Evolutionary conservation across 202 grass and related monocot genomes (phyloP).

Genomic region (Setaria italica): DNA sequence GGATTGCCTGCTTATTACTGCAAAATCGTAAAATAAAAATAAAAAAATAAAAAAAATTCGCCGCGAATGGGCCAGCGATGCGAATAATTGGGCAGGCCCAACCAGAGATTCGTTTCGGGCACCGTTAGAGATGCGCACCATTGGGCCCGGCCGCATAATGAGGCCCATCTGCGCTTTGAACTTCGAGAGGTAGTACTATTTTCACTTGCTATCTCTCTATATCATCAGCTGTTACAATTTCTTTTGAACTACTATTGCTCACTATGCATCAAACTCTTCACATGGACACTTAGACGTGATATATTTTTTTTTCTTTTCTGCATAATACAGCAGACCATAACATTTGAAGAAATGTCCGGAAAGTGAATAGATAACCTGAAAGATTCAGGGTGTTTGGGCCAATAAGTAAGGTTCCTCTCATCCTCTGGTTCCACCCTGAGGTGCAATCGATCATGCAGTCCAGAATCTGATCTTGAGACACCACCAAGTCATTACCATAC

Average conservation of each 20-base stretch:
- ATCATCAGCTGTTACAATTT: slow-evolving; percentile 26
- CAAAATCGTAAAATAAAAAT: no score
- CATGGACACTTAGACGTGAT: background rate
- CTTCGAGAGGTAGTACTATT: background rate
- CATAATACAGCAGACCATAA: background rate
- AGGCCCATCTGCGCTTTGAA: no score
- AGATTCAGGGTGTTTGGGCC: slow-evolving; percentile 47
- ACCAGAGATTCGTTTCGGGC: no score
- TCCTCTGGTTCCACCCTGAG: slow-evolving; percentile 47
- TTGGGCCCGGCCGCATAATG: no score
- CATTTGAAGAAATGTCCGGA: background rate
- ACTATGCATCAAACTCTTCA: background rate
- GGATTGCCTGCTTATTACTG: no score
- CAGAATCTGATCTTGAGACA: slow-evolving; percentile 32
- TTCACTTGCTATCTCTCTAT: background rate
- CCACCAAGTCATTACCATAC: slow-evolving; percentile 45
- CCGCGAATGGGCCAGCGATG: background rate
- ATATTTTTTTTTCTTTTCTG: background rate
- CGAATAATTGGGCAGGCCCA: background rate
- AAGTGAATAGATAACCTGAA: slow-evolving; percentile 44
- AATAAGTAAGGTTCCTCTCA: slow-evolving; percentile 44
- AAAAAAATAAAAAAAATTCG: no score
- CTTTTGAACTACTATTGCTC: background rate
- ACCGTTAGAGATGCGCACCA: no score
- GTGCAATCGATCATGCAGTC: slow-evolving; percentile 49